Evolutionary conservation across 129 eudicot genomes (phyloP), one percentile per base, ranked within the genome.

Genomic region (Flaveria brownii): DNA sequence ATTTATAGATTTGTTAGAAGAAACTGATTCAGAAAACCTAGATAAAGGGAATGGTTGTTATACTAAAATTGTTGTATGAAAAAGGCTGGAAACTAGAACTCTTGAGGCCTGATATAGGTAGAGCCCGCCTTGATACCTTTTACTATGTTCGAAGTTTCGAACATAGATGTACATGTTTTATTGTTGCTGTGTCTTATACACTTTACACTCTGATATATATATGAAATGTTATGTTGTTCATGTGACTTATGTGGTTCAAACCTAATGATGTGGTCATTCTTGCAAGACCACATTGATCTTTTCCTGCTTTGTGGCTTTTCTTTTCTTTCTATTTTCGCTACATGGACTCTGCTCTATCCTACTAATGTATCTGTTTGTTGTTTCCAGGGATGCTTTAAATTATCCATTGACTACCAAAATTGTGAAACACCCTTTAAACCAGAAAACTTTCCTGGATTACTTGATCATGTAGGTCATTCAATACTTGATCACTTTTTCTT

Each of bases 381-480:
- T 72, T 63, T 74, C 16, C 90, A 94, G 98, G 82, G 85, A 84
- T 87, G 92, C 71, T 91, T 94, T 79, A 57, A 80, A 6, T 70
- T 94, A 60, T 77, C 80, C 42, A 50, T 78, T 66, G 85, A 81
- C 33, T 83, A 84, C 65, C 66, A 77, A 82, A 80, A 47, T 22
- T 84, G 83, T 60, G 89, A 82, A 73, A 80, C 84, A 57, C 55
- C 62, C 13, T 56, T 30, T 20, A 51, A 82, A 63, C 89, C 86
- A 4, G 76, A 78, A 60, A 84, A 65, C 3, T 87, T 87, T 6
- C 73, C 76, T 4, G 47, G 68, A 46, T 78, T 88, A 76, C 81
- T 91, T 57, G 78, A 70, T 39, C 85, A 90, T 70, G 42, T 90
- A 15, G 91, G 87, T 65, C 59, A 81, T 36, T 70, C 96, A 36